Conservation (phyloP, 2,329 filamentous ascomycete species). For the Xylariaceae sp. region DNA sequence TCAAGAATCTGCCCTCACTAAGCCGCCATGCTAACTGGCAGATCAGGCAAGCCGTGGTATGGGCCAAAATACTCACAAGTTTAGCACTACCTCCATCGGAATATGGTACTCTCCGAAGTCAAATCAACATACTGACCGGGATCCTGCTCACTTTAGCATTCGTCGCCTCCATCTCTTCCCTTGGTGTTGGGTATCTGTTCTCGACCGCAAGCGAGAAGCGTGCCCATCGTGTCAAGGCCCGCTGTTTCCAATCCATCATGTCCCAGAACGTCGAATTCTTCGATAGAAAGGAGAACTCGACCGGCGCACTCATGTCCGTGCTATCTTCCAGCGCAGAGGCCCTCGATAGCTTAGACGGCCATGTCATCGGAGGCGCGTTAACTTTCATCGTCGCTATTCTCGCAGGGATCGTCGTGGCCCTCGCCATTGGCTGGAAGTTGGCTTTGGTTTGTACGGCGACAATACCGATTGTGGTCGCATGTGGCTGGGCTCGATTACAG, state of each 20-base stretch:
- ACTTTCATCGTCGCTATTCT: constrained; percentile 17
- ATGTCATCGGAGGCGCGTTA: constrained; percentile 31
- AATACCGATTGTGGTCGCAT: too few species aligned
- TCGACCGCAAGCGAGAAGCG: not conserved
- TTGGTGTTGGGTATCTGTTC: constrained; percentile 4
- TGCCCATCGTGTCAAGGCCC: not conserved
- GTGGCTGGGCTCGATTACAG: too few species aligned
- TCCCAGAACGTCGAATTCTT: constrained; percentile 6
- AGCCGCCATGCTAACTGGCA: too few species aligned
- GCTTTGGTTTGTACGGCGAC: too few species aligned
- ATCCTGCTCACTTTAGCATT: constrained; percentile 8
- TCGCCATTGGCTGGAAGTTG: too few species aligned
- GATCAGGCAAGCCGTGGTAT: constrained; percentile 7
- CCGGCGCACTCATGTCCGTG: not conserved
- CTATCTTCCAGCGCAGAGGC: not conserved
- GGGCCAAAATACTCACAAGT: constrained; percentile 9
- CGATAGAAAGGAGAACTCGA: not conserved
- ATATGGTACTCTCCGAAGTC: constrained; percentile 20
- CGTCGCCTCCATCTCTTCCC: constrained; percentile 1
- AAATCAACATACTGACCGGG: constrained; percentile 3
- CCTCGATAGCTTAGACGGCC: not conserved
- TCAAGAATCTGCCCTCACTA: not conserved
- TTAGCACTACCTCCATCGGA: constrained; percentile 15
- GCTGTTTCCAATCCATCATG: not conserved
- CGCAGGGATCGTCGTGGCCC: too few species aligned